phyloP scores from a whole-genome alignment of 805 yeast genomes.

The Lachancea nothofagi region DNA sequence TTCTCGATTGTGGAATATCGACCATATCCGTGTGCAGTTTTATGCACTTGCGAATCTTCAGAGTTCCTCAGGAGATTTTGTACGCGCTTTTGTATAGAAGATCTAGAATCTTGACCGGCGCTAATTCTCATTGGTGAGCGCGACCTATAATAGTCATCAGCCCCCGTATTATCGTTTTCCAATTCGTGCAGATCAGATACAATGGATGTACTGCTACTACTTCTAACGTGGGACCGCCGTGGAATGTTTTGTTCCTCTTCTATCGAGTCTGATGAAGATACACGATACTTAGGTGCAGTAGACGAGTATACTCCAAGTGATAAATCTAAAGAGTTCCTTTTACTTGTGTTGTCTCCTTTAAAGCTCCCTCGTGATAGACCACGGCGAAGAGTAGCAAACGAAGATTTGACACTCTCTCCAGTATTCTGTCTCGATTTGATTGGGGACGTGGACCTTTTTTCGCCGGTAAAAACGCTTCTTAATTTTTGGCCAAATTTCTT shows the following conservation, averaged over 20 bases:
- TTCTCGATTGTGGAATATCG: constrained; percentile 47
- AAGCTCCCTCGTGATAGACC: constrained; percentile 14
- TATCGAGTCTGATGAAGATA: constrained; percentile 8
- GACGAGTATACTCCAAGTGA: background rate
- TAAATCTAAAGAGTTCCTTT: constrained; percentile 3
- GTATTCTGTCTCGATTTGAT: constrained; percentile 24
- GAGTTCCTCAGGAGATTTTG: constrained; percentile 39
- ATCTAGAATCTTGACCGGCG: constrained; percentile 2
- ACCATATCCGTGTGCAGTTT: constrained; percentile 80
- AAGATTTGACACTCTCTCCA: constrained; percentile 22
- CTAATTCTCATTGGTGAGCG: constrained; percentile 11
- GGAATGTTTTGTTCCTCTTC: constrained; percentile 4
- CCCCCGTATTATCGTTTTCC: constrained; percentile 8
- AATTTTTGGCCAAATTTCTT: constrained; percentile 16
- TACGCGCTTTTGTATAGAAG: constrained; percentile 51
- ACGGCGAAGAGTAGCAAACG: constrained; percentile 16
- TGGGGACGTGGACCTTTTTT: constrained; percentile 17
- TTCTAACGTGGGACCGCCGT: constrained; percentile 5
- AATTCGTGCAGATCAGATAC: constrained; percentile 12
- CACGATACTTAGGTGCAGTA: constrained; percentile 1
- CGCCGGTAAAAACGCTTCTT: constrained; percentile 21
- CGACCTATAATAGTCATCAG: constrained; percentile 10
- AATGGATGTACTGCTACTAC: constrained; percentile 6
- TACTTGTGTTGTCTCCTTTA: constrained; percentile 8
- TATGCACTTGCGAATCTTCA: constrained; percentile 38